These are phyloP conservation scores for Moniliella sp. DNA, from an alignment of 1,284 basidiomycete genomes.

Conservation along the genomic window DNA sequence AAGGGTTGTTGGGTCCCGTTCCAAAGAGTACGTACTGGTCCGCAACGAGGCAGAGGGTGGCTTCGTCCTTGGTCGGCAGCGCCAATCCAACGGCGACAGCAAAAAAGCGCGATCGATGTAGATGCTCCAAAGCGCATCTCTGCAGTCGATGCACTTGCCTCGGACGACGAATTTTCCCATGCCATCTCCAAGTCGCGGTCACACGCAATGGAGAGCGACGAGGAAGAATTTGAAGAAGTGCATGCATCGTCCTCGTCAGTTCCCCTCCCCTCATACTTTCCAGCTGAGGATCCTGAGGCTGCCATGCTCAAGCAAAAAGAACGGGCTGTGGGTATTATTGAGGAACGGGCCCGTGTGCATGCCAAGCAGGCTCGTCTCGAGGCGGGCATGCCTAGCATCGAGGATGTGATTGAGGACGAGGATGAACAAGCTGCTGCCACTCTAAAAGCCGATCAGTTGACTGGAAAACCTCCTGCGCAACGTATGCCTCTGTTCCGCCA, in stretches of 20 bases:
- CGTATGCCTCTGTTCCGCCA: too few relatives aligned
- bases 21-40: slow-evolving; percentile 73
- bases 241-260: too few relatives aligned
- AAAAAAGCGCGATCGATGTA: slow-evolving; percentile 63
- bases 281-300: neutral
- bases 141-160: neutral
- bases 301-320: neutral
- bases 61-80: slow-evolving; percentile 60
- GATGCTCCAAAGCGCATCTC: slow-evolving; percentile 38
- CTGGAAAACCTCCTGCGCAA: too few relatives aligned
- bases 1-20: slow-evolving; percentile 77
- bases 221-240: neutral
- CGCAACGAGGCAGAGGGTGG: slow-evolving; percentile 69
- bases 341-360: neutral
- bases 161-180: neutral
- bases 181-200: neutral
- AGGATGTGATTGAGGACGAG: neutral
- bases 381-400: neutral
- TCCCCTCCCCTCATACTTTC: too few relatives aligned
- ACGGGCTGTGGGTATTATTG: neutral
- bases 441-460: too few relatives aligned
- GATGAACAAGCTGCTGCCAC: too few relatives aligned
- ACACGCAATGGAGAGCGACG: neutral
- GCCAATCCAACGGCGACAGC: slow-evolving; percentile 52
- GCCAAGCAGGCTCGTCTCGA: neutral